These are phyloP conservation scores for Aspergillus intermedius DNA, from an alignment of 2,329 filamentous ascomycete genomes.

Conservation along the genomic window DNA sequence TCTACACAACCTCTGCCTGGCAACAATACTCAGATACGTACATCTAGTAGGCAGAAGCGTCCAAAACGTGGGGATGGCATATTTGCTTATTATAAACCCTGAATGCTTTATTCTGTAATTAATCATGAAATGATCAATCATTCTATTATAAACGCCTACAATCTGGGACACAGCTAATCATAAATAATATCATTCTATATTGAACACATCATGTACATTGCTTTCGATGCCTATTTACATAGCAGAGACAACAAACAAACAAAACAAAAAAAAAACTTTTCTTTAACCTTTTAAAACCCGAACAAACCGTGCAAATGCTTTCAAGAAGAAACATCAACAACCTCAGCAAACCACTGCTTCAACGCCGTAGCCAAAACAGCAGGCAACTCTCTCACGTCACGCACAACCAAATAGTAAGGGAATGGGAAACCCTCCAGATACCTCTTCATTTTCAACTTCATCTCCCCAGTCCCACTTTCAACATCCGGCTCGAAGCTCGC, in stretches of 20 bases:
- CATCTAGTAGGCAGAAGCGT: too few relatives aligned
- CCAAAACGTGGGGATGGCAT: too few relatives aligned
- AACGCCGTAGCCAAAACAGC: constrained; percentile 78
- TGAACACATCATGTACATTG: constrained; percentile 2
- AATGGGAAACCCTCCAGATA: constrained; percentile 97
- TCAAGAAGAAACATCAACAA: constrained; percentile 44
- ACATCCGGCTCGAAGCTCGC: constrained; percentile 70
- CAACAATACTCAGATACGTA: too few relatives aligned
- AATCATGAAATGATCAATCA: too few relatives aligned
- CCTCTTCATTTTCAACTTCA: constrained; percentile 70
- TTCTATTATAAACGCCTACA: not conserved
- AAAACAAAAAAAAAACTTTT: constrained; percentile 7
- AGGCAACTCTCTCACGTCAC: constrained; percentile 84
- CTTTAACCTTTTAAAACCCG: constrained; percentile 3
- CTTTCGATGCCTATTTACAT: constrained; percentile 4
- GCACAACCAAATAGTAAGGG: constrained; percentile 90
- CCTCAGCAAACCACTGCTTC: constrained; percentile 89
- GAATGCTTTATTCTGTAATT: too few relatives aligned
- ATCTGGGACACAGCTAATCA: not conserved
- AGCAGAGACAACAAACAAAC: not conserved
- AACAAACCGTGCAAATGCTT: constrained; percentile 5
- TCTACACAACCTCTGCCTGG: too few relatives aligned
- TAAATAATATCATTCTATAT: not conserved
- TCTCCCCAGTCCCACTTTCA: constrained; percentile 51
- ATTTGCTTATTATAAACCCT: too few relatives aligned